Evolutionary conservation across 2,329 filamentous ascomycete species (phyloP), one percentile per base, ranked within the genome.

Genomic region (Kalaharituber pfeilii): DNA sequence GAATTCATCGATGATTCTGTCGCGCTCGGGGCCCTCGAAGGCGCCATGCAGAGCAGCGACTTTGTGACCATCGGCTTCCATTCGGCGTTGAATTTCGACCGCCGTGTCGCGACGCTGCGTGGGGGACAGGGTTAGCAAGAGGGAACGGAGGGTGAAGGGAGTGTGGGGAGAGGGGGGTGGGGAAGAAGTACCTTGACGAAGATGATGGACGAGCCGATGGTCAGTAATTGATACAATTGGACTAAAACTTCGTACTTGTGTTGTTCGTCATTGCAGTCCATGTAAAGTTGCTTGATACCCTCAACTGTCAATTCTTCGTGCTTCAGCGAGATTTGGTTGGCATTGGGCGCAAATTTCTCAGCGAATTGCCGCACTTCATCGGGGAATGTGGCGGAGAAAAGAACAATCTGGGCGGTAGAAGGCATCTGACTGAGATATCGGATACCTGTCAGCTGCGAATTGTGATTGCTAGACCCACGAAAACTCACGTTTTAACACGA

Each of bases 271-370:
- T 84, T 78, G 65, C 89, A 96, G 68, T 98, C 91, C 67, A 98
- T 86, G 67, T 93, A 98, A 71, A 98, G 86, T 66, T 98, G 91
- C 62, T 89, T 94, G 67, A 98, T 98, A 22, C 91, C 91, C 68
- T 91, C 86, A 57, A 98, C 89, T 0, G 89, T 96, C 64, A 96
- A 79, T 66, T 98, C 86, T 63, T 93, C 84, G 57, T 88, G 84
- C 65, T 86, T 81, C 52, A 98, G 75, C 47, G 85, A 91, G 66
- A 98, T 83, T 62, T 84, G 76, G 69, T 94, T 89, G 51, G 91
- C 82, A 45, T 81, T 78, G 1, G 88, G 86, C 4, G 89, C 87
- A 66, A 94, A 98, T 60, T 78, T 79, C 61, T 78, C 72, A 15
- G 91, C 89, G 65, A 93, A 98, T 60, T 75, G 73, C 68, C 89